These are phyloP conservation scores for Plasmodium billcollinsi DNA, from an alignment of 169 alveolate species.

Conservation along the genomic window DNA sequence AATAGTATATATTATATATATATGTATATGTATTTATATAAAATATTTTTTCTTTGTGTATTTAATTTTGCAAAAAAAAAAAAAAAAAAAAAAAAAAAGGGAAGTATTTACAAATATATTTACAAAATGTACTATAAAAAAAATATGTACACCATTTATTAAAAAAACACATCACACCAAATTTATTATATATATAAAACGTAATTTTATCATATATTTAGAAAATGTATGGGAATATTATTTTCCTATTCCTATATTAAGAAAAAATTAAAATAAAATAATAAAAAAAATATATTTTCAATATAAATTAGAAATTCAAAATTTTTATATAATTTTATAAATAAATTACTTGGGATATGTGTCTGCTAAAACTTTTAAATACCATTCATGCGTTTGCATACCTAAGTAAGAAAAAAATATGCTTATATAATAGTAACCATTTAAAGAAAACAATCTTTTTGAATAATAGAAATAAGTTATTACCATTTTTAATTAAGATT, in stretches of 20 bases:
- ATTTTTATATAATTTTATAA: slow-evolving; percentile 71
- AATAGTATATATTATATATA: too few relatives aligned
- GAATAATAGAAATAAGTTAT: background rate
- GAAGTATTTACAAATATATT: too few relatives aligned
- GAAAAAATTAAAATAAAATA: slow-evolving; percentile 17
- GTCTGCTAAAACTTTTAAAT: slow-evolving; percentile 62
- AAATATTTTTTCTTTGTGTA: too few relatives aligned
- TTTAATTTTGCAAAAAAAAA: too few relatives aligned
- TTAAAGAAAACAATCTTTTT: background rate
- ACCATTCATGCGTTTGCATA: slow-evolving; percentile 78
- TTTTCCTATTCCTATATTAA: slow-evolving; percentile 25
- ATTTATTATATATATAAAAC: too few relatives aligned
- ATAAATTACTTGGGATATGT: slow-evolving; percentile 77
- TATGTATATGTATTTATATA: too few relatives aligned
- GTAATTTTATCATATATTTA: background rate
- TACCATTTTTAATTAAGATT: slow-evolving; percentile 49
- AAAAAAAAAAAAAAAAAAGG: too few relatives aligned
- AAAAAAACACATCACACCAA: too few relatives aligned
- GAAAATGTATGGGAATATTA: slow-evolving; percentile 40
- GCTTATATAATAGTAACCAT: background rate
- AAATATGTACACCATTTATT: too few relatives aligned
- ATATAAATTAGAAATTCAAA: slow-evolving; percentile 13
- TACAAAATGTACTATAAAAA: background rate
- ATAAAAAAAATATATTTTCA: slow-evolving; percentile 22
- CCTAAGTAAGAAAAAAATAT: slow-evolving; percentile 26